Conservation (phyloP, 345 rosid species). For the Citrus maxima region DNA sequence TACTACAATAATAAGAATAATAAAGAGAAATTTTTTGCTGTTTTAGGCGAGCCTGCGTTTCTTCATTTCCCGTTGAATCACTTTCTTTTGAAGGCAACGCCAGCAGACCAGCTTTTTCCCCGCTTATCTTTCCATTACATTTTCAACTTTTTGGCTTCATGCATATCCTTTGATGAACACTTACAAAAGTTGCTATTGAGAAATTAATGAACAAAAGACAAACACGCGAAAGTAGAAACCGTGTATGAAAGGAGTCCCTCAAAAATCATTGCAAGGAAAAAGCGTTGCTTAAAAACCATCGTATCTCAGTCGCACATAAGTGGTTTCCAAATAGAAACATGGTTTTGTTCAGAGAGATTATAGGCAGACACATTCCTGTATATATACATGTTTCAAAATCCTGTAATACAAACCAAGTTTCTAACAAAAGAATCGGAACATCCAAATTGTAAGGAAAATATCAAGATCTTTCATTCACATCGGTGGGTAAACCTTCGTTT, state of each 20-base stretch:
- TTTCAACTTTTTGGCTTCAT: not conserved
- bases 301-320: not conserved
- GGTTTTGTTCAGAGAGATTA: not conserved
- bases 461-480: slow-evolving; percentile 14
- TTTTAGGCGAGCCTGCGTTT: too few species aligned
- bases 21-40: too few species aligned
- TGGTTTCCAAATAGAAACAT: not conserved
- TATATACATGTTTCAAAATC: not conserved
- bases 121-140: not conserved
- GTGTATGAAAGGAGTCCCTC: too few species aligned
- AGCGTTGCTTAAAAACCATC: not conserved
- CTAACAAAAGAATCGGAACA: not conserved
- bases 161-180: not conserved
- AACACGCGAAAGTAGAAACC: not conserved
- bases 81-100: not conserved
- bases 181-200: not conserved
- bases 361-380: not conserved
- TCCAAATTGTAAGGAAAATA: not conserved
- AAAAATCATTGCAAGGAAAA: too few species aligned
- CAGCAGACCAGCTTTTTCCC: not conserved
- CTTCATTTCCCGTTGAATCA: too few species aligned
- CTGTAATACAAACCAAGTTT: not conserved
- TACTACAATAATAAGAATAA: too few species aligned
- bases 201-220: not conserved
- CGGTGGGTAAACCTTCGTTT: not conserved